Base-by-base conservation (phyloP, 768 basidiomycete genomes). In the Butyriboletus loyo region DNA sequence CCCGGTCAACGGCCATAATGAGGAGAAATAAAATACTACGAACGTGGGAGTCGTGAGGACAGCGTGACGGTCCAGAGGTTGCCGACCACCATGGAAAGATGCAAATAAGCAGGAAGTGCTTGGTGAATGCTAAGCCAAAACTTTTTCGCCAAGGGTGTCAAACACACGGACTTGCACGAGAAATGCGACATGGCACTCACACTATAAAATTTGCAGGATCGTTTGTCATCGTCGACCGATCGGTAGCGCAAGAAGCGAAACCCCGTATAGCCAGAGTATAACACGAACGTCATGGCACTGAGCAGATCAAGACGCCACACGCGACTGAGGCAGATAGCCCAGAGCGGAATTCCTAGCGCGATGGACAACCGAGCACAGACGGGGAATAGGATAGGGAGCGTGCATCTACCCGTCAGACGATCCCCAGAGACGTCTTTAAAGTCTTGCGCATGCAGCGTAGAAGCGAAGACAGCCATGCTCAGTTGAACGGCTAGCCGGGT, bases 371-470 rank as follows among this genome's bases (percentile, higher is more conserved):
- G 45, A 2, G 65, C 50, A 5, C 38, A 22, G 4, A 56, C 43
- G 1, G 78, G 78, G 7, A 65, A 64, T 14, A 66, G 58, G 42
- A 79, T 75, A 7, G 75, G 76, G 9, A 80, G 58, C 0, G 77
- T 78, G 7, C 56, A 48, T 37, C 77, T 61, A 7, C 72, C 73
- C 5, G 60, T 60, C 1, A 61, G 46, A 3, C 55, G 54, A 50
- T 78, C 79, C 5, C 78, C 76, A 22, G 66, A 63, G 8, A 71
- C 59, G 49, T 79, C 78, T 22, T 69, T 65, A 32, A 70, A 71
- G 43, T 71, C 66, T 54, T 70, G 64, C 3, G 59, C 59, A 25
- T 63, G 59, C 21, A 72, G 54, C 8, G 73, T 75, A 9, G 69
- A 69, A 1, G 62, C 55, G 30, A 70, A 66, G 1, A 72, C 41